A percentile compares a stretch with the other conserved stretches of the same genome.
These are phyloP conservation scores for Austroboletus eburneus DNA, from an alignment of 768 basidiomycete genomes.

Conservation along the genomic window DNA sequence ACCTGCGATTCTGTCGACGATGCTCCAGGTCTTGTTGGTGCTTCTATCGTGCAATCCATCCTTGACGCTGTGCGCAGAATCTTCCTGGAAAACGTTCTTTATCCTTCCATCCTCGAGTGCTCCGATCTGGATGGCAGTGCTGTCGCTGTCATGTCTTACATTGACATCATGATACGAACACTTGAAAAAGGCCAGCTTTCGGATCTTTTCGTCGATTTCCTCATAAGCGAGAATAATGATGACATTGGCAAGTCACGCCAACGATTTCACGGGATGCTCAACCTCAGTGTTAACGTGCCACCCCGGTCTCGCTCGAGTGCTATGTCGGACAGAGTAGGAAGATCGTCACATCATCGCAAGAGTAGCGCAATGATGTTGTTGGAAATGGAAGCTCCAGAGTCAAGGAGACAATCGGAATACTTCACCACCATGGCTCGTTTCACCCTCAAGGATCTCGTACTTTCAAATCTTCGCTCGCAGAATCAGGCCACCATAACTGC, in stretches of 20 bases:
- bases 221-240: constrained; percentile 82
- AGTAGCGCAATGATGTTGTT: constrained; percentile 91
- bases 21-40: constrained; percentile 64
- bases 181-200: constrained; percentile 65
- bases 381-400: constrained; percentile 76
- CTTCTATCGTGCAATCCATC: constrained; percentile 79
- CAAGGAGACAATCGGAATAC: constrained; percentile 70
- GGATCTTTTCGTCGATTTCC: constrained; percentile 69
- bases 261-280: constrained; percentile 39
- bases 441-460: constrained; percentile 84
- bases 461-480: constrained; percentile 71
- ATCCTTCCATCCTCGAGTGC: constrained; percentile 90
- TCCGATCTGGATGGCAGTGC: constrained; percentile 93
- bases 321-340: constrained; percentile 38
- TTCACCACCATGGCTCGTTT: constrained; percentile 86
- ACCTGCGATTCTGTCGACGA: constrained; percentile 40
- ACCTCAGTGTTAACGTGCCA: constrained; percentile 35
- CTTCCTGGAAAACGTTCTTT: constrained; percentile 90
- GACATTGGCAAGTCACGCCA: constrained; percentile 48
- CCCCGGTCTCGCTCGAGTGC: constrained; percentile 30
- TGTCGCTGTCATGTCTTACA: constrained; percentile 92
- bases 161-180: constrained; percentile 82
- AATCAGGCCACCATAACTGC: constrained; percentile 64
- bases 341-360: constrained; percentile 59
- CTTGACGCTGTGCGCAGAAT: constrained; percentile 77